These are phyloP conservation scores for Syzygium malaccense DNA, from an alignment of 441 rosid species.

Conservation along the genomic window DNA sequence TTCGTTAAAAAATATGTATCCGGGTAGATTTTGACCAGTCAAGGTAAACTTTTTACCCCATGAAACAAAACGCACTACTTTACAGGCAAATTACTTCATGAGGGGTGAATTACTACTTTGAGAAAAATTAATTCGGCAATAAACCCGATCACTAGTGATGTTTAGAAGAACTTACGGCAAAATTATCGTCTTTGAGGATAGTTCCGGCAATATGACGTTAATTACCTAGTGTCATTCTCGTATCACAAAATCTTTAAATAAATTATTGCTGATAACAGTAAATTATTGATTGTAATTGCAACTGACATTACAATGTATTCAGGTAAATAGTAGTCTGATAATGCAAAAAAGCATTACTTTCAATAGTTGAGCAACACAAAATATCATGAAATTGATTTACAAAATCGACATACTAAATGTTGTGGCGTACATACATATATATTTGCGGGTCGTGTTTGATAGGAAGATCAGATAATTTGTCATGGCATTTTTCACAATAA, in stretches of 20 bases:
- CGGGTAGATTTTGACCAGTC: not conserved
- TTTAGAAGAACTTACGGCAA: not conserved
- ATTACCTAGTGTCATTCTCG: accelerated
- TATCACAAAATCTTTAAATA: not conserved
- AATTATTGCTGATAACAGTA: not conserved
- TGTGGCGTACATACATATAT: too few species aligned
- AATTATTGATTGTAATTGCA: not conserved
- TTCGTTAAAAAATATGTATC: not conserved
- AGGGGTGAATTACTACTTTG: not conserved
- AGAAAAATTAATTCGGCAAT: not conserved
- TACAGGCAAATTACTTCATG: not conserved
- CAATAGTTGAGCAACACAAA: not conserved
- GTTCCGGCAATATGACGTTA: not conserved
- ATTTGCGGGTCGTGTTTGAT: not conserved
- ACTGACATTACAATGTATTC: not conserved
- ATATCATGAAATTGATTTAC: not conserved
- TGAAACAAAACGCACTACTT: not conserved
- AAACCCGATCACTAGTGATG: accelerated
- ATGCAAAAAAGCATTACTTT: not conserved
- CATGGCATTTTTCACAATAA: not conserved
- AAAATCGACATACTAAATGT: not conserved
- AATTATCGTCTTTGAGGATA: not conserved
- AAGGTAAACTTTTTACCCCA: not conserved
- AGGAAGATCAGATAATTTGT: not conserved
- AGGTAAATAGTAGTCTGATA: not conserved